phyloP scores from a whole-genome alignment of 2,329 filamentous ascomycete genomes.

The Parastagonospora avenae region DNA sequence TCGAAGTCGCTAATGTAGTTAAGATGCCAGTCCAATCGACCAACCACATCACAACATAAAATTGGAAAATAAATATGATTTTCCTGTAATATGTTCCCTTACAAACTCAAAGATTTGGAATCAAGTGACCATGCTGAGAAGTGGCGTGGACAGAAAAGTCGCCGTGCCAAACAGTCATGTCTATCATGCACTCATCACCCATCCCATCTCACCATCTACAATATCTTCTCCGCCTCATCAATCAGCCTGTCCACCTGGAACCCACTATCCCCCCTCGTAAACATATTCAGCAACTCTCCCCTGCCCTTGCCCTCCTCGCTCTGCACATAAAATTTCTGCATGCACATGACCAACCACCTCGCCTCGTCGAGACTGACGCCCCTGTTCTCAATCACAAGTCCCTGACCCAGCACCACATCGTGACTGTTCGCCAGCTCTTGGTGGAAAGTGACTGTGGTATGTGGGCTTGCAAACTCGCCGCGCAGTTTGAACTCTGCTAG shows the following conservation, averaged over 20 bases:
- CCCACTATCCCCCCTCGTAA: slow-evolving; percentile 74
- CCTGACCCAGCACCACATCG: slow-evolving; percentile 84
- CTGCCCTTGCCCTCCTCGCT: slow-evolving; percentile 59
- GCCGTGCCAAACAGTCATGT: too few species aligned
- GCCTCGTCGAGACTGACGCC: slow-evolving; percentile 81
- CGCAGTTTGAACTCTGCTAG: slow-evolving; percentile 90
- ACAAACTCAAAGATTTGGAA: too few species aligned
- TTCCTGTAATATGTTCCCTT: too few species aligned
- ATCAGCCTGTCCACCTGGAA: slow-evolving; percentile 87
- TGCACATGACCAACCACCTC: slow-evolving; percentile 87
- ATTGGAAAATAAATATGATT: too few species aligned
- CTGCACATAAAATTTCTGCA: slow-evolving; percentile 88
- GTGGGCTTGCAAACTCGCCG: slow-evolving; percentile 86
- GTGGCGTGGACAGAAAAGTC: too few species aligned
- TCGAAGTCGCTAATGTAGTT: too few species aligned
- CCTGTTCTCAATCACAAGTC: slow-evolving; percentile 73
- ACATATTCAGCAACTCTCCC: slow-evolving; percentile 74
- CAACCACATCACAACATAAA: too few species aligned
- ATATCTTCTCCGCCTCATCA: slow-evolving; percentile 84
- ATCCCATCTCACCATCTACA: slow-evolving; percentile 19
- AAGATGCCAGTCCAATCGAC: too few species aligned
- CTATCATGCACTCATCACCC: not conserved
- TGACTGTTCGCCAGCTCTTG: slow-evolving; percentile 75
- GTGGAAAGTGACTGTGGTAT: slow-evolving; percentile 94
- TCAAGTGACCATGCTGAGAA: too few species aligned